Evolutionary conservation across 768 basidiomycete genomes (phyloP).

Genomic region (Suillus occidentalis): DNA sequence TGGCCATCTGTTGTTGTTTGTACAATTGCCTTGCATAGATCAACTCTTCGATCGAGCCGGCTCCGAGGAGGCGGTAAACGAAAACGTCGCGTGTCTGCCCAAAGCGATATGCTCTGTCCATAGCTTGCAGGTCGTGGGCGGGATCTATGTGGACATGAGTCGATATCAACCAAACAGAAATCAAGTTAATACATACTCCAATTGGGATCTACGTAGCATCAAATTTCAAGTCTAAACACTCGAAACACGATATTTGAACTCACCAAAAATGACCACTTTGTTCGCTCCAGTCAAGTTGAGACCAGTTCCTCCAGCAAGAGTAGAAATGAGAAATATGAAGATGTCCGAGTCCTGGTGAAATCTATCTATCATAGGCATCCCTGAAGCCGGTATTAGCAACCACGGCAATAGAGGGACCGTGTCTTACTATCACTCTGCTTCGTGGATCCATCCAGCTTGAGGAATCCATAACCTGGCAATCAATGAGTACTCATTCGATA

Average conservation of each 20-base stretch:
- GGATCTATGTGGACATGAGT: conserved; percentile 59
- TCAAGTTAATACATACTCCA: conserved; percentile 69
- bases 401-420: background rate
- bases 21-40: conserved; percentile 90
- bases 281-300: conserved; percentile 91
- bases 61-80: conserved; percentile 81
- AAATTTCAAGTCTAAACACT: background rate
- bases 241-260: conserved; percentile 20
- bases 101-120: conserved; percentile 84
- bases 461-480: conserved; percentile 52
- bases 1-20: conserved; percentile 93
- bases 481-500: conserved; percentile 5
- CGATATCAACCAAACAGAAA: background rate
- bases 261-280: conserved; percentile 90
- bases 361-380: conserved; percentile 83
- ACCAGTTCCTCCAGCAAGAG: conserved; percentile 88
- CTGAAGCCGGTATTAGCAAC: conserved; percentile 35
- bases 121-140: conserved; percentile 91
- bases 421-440: conserved; percentile 63
- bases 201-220: conserved; percentile 65
- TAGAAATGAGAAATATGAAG: conserved; percentile 87
- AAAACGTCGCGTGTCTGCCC: conserved; percentile 85
- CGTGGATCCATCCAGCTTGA: conserved; percentile 80
- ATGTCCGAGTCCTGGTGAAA: conserved; percentile 75
- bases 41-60: conserved; percentile 84